Evolutionary conservation across 352 stramenopile species (phyloP).

Genomic region (Globisporangium emineosum): DNA sequence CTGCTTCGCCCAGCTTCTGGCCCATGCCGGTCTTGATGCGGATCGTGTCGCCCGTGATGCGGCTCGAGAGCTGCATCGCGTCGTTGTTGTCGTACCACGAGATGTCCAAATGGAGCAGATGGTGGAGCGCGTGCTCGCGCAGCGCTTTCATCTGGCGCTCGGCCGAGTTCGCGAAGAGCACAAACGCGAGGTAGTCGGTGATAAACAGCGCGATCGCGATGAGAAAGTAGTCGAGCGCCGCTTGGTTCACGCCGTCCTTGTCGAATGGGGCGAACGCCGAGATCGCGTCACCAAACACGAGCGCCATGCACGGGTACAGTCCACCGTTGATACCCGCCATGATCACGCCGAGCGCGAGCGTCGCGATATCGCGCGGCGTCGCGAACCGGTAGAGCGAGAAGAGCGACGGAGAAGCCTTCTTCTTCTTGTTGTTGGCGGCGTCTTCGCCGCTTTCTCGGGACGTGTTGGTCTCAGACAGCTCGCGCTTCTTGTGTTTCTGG

Average conservation of each 20-base stretch:
- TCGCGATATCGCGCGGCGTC: constrained; percentile 19
- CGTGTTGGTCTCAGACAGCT: background rate
- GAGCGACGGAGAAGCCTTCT: constrained; percentile 13
- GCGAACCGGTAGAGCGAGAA: constrained; percentile 30
- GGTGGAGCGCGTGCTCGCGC: background rate
- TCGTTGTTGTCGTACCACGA: background rate
- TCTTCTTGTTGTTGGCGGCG: background rate
- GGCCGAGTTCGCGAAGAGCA: background rate
- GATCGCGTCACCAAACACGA: constrained; percentile 42
- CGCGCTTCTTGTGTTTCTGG: background rate
- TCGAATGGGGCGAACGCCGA: constrained; percentile 31
- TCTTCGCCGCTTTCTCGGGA: background rate
- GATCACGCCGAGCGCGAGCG: constrained; percentile 19
- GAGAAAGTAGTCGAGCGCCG: background rate
- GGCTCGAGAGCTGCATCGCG: background rate
- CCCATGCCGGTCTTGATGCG: background rate
- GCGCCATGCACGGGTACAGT: constrained; percentile 31
- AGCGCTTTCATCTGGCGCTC: constrained; percentile 1
- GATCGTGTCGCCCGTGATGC: constrained; percentile 1
- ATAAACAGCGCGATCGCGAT: background rate
- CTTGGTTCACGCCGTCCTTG: constrained; percentile 20
- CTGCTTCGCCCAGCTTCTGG: background rate
- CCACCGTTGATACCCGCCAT: constrained; percentile 26
- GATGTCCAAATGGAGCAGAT: background rate
- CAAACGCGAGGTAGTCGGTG: background rate